Conservation (phyloP, 2,329 filamentous ascomycete genomes). For the Plenodomus tracheiphilus region DNA sequence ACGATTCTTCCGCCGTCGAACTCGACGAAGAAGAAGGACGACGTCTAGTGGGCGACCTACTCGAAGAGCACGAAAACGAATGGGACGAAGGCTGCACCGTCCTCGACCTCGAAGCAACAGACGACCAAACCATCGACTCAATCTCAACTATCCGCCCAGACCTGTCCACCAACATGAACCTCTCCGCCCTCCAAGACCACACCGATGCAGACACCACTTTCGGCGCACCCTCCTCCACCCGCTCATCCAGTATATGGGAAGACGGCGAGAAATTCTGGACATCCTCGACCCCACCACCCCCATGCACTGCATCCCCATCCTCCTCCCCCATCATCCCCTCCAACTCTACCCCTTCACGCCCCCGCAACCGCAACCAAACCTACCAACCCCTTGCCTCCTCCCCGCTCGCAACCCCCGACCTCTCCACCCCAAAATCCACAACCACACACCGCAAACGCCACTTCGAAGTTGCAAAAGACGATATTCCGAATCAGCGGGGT, state of each 20-base stretch:
- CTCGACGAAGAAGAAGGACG: conserved; percentile 24
- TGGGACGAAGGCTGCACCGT: conserved; percentile 26
- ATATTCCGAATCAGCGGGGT: background rate
- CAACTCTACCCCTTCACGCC: background rate
- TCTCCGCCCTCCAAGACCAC: background rate
- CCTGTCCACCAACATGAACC: background rate
- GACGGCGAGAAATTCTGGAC: conserved; percentile 38
- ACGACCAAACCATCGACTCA: conserved; percentile 3
- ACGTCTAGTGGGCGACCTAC: conserved; percentile 21
- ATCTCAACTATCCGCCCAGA: conserved; percentile 2
- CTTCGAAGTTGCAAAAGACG: conserved; percentile 29
- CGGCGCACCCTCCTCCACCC: background rate
- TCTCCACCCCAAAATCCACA: background rate
- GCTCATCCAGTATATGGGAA: conserved; percentile 35
- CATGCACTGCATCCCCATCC: background rate
- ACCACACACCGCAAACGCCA: conserved; percentile 15
- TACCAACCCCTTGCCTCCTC: conserved; percentile 17
- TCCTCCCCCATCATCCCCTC: conserved; percentile 12
- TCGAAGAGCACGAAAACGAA: conserved; percentile 28
- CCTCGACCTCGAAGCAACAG: conserved; percentile 8
- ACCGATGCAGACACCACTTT: background rate
- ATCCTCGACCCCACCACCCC: conserved; percentile 17
- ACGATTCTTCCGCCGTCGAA: conserved; percentile 18
- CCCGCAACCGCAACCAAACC: conserved; percentile 13
- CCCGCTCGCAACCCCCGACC: conserved; percentile 7